Base-by-base conservation (phyloP, 129 eudicot genomes). In the Dittrichia graveolens region DNA sequence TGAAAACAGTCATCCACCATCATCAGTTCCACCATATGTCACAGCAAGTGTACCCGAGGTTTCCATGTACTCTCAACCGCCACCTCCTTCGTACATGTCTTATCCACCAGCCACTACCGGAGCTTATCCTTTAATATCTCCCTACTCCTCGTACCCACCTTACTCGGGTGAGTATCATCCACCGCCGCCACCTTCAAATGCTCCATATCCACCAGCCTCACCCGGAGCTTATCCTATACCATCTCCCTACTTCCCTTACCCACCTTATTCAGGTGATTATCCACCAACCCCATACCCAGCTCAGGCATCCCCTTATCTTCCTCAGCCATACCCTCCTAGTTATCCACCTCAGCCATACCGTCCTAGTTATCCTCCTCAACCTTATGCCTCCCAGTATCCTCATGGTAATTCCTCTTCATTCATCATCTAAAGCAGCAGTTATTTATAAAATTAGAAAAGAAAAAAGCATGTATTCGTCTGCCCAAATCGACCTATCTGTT, bases 11-110 rank as follows among this genome's bases (percentile, higher is more conserved):
- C 57, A 73, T 65, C 77, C 79, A 19, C 80, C 90, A 62, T 82
- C 92, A 65, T 82, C 92, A 65, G 81, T 85, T 67, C 82, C 88
- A 71, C 79, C 87, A 45, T 82, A 84, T 75, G 84, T 31, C 11
- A 16, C 73, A 68, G 19, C 81, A 56, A 70, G 77, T 6, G 68
- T 57, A 55, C 86, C 80, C 10, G 89, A 78, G n/a, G 76, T 50
- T 48, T 74, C 86, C 54, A 55, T 62, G 68, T 83, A 83, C 65
- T 70, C 81, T 8, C 58, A 80, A 53, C 87, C 82, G n/a, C 87
- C 81, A 14, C 81, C 80, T 42, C n/a, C 83, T 11, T 18, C 77
- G 16, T 75, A 67, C 37, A 64, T 69, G 40, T 59, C 70, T 54
- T 81, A 81, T 65, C 73, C 78, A 74, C 83, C 82, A 54, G 74